A percentile compares a stretch with the other conserved stretches of the same genome.
Conservation (phyloP, 1,139 yeast species). For the Hemisphaericaspora lyxosophila region DNA sequence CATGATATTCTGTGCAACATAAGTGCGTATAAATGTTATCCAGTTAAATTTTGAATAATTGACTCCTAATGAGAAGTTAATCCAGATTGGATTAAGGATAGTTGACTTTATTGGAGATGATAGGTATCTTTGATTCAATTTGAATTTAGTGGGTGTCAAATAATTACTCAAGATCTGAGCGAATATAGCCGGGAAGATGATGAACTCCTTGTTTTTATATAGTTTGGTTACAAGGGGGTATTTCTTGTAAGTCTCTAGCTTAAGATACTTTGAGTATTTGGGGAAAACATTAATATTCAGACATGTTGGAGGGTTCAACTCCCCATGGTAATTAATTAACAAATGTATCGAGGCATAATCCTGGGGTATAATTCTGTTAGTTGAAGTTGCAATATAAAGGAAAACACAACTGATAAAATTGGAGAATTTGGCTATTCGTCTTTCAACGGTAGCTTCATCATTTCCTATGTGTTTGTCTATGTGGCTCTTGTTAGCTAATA, state of each 20-base stretch:
- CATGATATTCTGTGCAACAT: constrained; percentile 27
- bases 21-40: constrained; percentile 27
- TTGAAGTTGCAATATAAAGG: constrained; percentile 33
- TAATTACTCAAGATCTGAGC: constrained; percentile 45
- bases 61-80: constrained; percentile 35
- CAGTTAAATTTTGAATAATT: constrained; percentile 29
- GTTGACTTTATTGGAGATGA: constrained; percentile 32
- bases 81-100: constrained; percentile 46
- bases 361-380: constrained; percentile 32
- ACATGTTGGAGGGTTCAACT: constrained; percentile 37
- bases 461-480: constrained; percentile 2
- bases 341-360: constrained; percentile 41
- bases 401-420: constrained; percentile 30
- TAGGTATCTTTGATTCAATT: constrained; percentile 39
- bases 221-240: constrained; percentile 18
- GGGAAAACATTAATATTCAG: constrained; percentile 31
- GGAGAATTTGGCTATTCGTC: constrained; percentile 19
- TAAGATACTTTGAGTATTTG: constrained; percentile 25
- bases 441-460: constrained; percentile 2
- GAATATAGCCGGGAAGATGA: constrained; percentile 37
- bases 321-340: constrained; percentile 34
- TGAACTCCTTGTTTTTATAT: constrained; percentile 34
- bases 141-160: constrained; percentile 41
- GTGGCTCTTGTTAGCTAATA: constrained; percentile 5
- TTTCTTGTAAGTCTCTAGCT: constrained; percentile 24